phyloP scores from a whole-genome alignment of 2,329 filamentous ascomycete species.

The Alternaria dauci region DNA sequence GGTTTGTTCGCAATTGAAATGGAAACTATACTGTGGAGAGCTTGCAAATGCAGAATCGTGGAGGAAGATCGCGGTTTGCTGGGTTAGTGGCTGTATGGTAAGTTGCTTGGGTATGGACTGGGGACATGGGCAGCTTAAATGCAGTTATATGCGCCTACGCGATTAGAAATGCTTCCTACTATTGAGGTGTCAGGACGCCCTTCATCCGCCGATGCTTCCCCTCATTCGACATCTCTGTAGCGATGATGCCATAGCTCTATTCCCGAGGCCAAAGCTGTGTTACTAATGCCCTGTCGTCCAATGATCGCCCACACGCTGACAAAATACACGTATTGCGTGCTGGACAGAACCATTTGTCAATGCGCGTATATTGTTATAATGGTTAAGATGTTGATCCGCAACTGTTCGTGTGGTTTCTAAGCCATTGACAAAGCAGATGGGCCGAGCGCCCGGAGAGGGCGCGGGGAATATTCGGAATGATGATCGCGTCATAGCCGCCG shows the following conservation, averaged over 20 bases:
- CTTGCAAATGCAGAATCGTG: background rate
- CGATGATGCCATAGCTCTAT: slow-evolving; percentile 48
- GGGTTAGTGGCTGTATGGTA: slow-evolving; percentile 14
- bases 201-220: slow-evolving; percentile 19
- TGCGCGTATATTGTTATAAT: background rate
- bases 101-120: slow-evolving; percentile 21
- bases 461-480: slow-evolving; percentile 1
- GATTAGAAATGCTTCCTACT: slow-evolving; percentile 41
- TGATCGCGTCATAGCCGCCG: background rate
- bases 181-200: slow-evolving; percentile 13
- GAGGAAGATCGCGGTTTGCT: slow-evolving; percentile 6
- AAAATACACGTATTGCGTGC: slow-evolving; percentile 41
- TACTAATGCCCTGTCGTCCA: slow-evolving; percentile 35
- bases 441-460: slow-evolving; percentile 4
- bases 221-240: slow-evolving; percentile 31
- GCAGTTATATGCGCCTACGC: slow-evolving; percentile 33
- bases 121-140: slow-evolving; percentile 7
- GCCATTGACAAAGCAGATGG: background rate
- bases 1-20: background rate
- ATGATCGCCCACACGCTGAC: slow-evolving; percentile 33
- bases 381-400: slow-evolving; percentile 14
- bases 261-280: slow-evolving; percentile 36
- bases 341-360: background rate
- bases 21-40: background rate
- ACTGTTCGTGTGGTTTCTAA: slow-evolving; percentile 1